Base-by-base conservation (phyloP, 2,329 filamentous ascomycete species). In the Apiospora phragmitis region DNA sequence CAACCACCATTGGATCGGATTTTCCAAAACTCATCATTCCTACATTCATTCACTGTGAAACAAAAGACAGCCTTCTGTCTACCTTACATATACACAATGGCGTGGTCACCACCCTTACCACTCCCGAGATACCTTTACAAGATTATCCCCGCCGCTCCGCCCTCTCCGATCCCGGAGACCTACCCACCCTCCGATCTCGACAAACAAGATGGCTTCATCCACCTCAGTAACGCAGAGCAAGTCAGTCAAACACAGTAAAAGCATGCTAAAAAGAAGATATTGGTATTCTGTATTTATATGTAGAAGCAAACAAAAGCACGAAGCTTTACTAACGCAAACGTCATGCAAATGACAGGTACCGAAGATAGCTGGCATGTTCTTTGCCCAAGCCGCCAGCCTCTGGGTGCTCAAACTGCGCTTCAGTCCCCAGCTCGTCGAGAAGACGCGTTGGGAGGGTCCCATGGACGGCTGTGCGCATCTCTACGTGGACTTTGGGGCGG, bases 171-270 rank as follows among this genome's bases (percentile, higher is more conserved):
- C 45, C 89, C 89, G 3, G 77, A 81, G 1, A 80, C 82, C 71
- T 87, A 88, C 69, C 88, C 89, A 18, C 83, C 88, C 71, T 91
- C 89, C 16, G 85, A 87, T 43, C 85, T 91, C 62, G 89, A 91
- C 78, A 79, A 80, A 73, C 84, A 86, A 45, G 89, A 91, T 76
- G 89, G 89, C 67, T 91, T 89, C 79, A 82, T 91, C 42, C 89
- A 91, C 74, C 78, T 91, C 21, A 91, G 89, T 76, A 88, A 86
- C 0, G 83, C 85, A 1, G 79, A 80, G 47, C 89, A 91, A 82
- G 87, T 87, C 76, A 65, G 51, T 32, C 65, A n/a, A n/a, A 24
- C 42, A 0, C 16, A 43, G 18, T 6, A 18, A 3, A 18, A 16
- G 8, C 7, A 21, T 21, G 5, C 26, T 6, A 12, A 59, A 59